Percentiles rank a stretch among this genome's conserved stretches.
Conservation (phyloP, 345 rosid genomes). For the Syzygium oleosum region DNA sequence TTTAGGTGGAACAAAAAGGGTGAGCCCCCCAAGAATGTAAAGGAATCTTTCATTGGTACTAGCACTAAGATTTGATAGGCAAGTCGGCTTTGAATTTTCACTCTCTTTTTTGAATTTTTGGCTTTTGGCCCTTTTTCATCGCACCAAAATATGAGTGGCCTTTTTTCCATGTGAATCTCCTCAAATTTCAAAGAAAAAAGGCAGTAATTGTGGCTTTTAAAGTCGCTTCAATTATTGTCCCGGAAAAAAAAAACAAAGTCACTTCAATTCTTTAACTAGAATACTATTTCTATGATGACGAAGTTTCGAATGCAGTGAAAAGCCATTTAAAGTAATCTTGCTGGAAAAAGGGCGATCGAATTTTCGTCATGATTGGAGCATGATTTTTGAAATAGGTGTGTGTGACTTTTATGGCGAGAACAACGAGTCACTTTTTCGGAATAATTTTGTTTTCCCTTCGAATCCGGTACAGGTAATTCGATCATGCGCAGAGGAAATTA, state of each 20-base stretch:
- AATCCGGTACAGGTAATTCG: too few species aligned
- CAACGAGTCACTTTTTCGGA: too few species aligned
- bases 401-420: too few species aligned
- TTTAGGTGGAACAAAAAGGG: background rate
- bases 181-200: background rate
- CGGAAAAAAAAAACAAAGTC: background rate
- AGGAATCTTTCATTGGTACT: background rate
- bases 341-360: too few species aligned
- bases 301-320: too few species aligned
- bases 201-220: background rate
- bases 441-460: too few species aligned
- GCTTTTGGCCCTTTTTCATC: background rate
- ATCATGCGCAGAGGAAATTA: accelerated
- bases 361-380: background rate
- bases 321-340: too few species aligned
- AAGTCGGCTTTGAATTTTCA: background rate
- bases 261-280: background rate
- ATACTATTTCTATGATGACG: background rate
- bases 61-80: background rate
- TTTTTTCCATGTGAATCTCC: background rate
- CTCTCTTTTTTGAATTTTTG: background rate
- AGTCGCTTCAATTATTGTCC: background rate
- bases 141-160: background rate
- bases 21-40: background rate
- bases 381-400: background rate